A percentile compares a stretch with the other conserved stretches of the same genome.
Evolutionary conservation across 2,329 filamentous ascomycete species (phyloP).

Genomic region (Colletotrichum musicola): DNA sequence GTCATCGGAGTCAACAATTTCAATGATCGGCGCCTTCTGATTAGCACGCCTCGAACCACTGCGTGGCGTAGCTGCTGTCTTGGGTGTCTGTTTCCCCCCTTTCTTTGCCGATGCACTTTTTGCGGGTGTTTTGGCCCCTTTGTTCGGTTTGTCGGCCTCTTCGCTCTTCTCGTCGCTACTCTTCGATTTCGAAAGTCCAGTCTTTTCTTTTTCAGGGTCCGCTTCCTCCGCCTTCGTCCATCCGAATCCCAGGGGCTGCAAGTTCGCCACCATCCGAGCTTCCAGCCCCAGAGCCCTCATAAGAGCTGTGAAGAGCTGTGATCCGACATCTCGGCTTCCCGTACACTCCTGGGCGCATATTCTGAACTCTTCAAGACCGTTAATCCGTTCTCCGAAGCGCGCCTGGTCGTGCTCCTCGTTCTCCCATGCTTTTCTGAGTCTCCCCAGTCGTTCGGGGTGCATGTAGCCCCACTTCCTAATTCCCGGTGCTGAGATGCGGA

Average conservation of each 20-base stretch:
- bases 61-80: conserved; percentile 14
- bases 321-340: conserved; percentile 88
- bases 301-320: conserved; percentile 90
- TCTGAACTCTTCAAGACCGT: conserved; percentile 76
- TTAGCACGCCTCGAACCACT: conserved; percentile 14
- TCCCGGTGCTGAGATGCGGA: conserved; percentile 81
- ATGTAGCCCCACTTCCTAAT: conserved; percentile 93
- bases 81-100: conserved; percentile 11
- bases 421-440: conserved; percentile 78
- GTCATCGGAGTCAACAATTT: conserved; percentile 29
- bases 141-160: conserved; percentile 23
- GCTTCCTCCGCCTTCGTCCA: conserved; percentile 91
- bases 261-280: conserved; percentile 82
- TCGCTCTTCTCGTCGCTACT: conserved; percentile 35
- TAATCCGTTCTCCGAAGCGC: conserved; percentile 81
- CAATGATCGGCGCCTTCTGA: conserved; percentile 13
- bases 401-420: conserved; percentile 71
- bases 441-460: conserved; percentile 78
- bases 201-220: conserved; percentile 59
- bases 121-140: conserved; percentile 41
- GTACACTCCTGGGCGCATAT: conserved; percentile 75
- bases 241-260: conserved; percentile 90
- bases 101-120: conserved; percentile 27
- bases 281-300: conserved; percentile 85
- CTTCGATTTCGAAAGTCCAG: not conserved